Percentiles rank a stretch among this genome's conserved stretches.
phyloP scores from a whole-genome alignment of 1,284 basidiomycete genomes.

The Pseudomicrostroma phylloplanum region DNA sequence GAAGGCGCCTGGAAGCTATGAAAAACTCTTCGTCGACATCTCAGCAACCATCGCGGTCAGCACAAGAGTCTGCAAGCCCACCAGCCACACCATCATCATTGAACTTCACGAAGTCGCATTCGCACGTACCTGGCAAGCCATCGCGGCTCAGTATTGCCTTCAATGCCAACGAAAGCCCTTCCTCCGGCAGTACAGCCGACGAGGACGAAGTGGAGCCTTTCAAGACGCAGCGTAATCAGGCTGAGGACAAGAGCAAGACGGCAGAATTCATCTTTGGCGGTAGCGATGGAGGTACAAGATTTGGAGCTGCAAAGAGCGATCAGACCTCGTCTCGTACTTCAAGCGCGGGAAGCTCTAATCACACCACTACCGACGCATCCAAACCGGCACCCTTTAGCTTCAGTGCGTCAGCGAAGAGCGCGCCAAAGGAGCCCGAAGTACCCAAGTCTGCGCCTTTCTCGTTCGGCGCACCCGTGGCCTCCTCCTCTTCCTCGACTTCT shows the following conservation, averaged over 20 bases:
- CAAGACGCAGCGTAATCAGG: neutral
- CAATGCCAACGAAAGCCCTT: conserved; percentile 7
- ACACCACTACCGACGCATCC: neutral
- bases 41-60: neutral
- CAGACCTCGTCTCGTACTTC: neutral
- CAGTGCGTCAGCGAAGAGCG: neutral
- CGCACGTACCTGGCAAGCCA: neutral
- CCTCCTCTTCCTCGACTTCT: neutral
- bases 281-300: neutral
- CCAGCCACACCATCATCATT: neutral
- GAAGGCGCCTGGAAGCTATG: neutral
- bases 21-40: neutral
- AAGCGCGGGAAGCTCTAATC: neutral
- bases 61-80: neutral
- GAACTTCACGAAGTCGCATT: neutral
- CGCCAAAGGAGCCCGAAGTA: neutral
- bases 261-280: neutral
- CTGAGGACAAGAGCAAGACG: conserved; percentile 4
- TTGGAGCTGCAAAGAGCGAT: neutral
- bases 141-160: conserved; percentile 5
- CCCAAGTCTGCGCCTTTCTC: neutral
- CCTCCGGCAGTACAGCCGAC: neutral
- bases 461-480: neutral
- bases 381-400: neutral
- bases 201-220: conserved; percentile 6